Evolutionary conservation across 2,329 filamentous ascomycete species (phyloP).

Genomic region (Talaromyces sp.): DNA sequence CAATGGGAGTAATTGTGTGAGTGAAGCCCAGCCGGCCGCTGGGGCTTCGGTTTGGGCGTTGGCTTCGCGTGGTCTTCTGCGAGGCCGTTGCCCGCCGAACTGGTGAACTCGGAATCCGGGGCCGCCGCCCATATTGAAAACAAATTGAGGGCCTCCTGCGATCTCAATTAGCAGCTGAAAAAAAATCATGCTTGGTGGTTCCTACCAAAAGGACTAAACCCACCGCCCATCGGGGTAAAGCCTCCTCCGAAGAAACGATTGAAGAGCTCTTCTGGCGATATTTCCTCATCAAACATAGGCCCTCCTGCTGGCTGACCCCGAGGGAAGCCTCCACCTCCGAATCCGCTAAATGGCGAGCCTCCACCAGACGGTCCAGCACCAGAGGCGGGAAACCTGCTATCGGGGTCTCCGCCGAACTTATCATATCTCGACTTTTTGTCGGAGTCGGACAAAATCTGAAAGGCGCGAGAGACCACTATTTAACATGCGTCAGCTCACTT

Average conservation of each 20-base stretch:
- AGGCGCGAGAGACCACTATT: conserved; percentile 80
- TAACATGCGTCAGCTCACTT: not conserved
- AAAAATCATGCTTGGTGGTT: conserved; percentile 1
- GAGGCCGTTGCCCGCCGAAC: conserved; percentile 76
- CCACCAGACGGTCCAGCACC: conserved; percentile 33
- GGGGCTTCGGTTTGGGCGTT: conserved; percentile 50
- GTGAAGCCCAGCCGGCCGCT: conserved; percentile 50
- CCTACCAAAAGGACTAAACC: conserved; percentile 64
- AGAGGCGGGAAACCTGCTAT: conserved; percentile 68
- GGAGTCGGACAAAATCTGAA: conserved; percentile 85
- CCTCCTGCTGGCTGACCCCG: conserved; percentile 41
- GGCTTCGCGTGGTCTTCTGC: conserved; percentile 66
- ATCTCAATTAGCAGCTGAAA: conserved; percentile 1
- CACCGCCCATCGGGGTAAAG: conserved; percentile 44
- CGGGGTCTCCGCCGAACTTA: conserved; percentile 84
- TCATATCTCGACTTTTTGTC: conserved; percentile 91
- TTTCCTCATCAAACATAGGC: conserved; percentile 79
- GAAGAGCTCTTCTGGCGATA: conserved; percentile 95
- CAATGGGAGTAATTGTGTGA: conserved; percentile 75
- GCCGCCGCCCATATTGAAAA: conserved; percentile 90
- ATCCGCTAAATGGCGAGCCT: conserved; percentile 40
- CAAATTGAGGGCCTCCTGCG: conserved; percentile 71
- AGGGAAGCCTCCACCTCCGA: conserved; percentile 45
- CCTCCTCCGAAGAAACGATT: conserved; percentile 89
- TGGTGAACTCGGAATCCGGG: conserved; percentile 92